Evolutionary conservation across 2,329 filamentous ascomycete genomes (phyloP).

Genomic region (Thermochaetoides dissita): DNA sequence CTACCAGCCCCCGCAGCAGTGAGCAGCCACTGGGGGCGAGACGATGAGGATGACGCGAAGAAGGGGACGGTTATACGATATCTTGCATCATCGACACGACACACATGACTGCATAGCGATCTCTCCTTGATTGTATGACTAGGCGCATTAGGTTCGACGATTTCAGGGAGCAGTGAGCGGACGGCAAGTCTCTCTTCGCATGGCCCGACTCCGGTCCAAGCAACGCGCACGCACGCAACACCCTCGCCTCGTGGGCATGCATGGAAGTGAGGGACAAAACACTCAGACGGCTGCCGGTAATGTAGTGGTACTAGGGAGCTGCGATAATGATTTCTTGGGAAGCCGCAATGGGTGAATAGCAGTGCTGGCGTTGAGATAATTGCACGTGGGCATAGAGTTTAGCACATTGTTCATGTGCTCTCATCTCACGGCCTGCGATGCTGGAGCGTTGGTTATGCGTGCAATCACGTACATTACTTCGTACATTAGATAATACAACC

Average conservation of each 20-base stretch:
- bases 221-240: background rate
- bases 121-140: slow-evolving; percentile 8
- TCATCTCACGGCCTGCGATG: no score
- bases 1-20: slow-evolving; percentile 53
- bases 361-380: no score
- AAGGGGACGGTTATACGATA: slow-evolving; percentile 15
- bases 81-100: slow-evolving; percentile 14
- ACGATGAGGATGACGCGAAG: slow-evolving; percentile 1
- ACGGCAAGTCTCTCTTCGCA: background rate
- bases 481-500: background rate
- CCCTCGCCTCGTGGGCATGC: background rate
- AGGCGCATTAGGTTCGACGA: background rate
- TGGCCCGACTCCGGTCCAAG: background rate
- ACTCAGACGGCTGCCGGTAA: no score
- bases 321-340: no score
- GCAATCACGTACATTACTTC: no score
- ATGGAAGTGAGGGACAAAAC: background rate
- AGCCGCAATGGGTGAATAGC: no score
- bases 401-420: no score
- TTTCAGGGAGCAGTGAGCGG: background rate
- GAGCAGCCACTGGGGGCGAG: background rate
- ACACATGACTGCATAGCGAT: slow-evolving; percentile 18
- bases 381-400: no score
- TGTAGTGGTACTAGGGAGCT: no score
- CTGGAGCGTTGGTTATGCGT: no score